Evolutionary conservation across 2,329 filamentous ascomycete species (phyloP), one percentile per base, ranked within the genome.

Genomic region (Trichoderma citrinoviride): DNA sequence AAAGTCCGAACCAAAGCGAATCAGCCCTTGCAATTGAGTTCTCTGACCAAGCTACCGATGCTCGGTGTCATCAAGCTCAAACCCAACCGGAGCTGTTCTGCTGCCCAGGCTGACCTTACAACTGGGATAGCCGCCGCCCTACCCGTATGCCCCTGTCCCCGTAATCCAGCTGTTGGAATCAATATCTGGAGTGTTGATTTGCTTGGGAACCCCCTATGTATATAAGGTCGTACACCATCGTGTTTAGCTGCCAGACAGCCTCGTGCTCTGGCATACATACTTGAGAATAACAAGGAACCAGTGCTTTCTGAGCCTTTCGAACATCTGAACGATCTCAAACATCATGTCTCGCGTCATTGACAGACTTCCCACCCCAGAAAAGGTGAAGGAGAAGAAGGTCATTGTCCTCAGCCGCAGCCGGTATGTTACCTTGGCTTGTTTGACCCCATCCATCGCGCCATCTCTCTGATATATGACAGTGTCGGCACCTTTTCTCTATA

Each of bases 391-490:
- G 23, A 76, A 74, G 68, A 77, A 76, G 65, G 63, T 78, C 10
- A 72, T 79, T 49, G 73, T 78, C 19, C 68, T 77, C 29, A 78
- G 76, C 52, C 73, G 73, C n/a, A 73, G 75, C n/a, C 74, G 77
- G 76, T 77, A 66, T 61, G 73, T 46, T 5, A 19, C 25, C 33
- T 5, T 2, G 3, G 7, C 21, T 23, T 37, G 27, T 29, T 19
- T 21, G 25, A 54, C 44, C n/a, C 7, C 33, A 12, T n/a, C n/a
- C 46, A 12, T n/a, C 6, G 27, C 12, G 12, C 25, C 1, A 41
- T 46, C 52, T 3, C 44, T 50, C 2, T 29, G 8, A 7, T 12
- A 1, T 3, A 25, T 6, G 37, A 40, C 21, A 78, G 77, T 56
- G 75, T 73, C 12, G 77, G 75, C 3, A 78, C 76, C 0, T 70